Base-by-base conservation (phyloP, 2,329 filamentous ascomycete genomes). In the Botrytis pseudocinerea region DNA sequence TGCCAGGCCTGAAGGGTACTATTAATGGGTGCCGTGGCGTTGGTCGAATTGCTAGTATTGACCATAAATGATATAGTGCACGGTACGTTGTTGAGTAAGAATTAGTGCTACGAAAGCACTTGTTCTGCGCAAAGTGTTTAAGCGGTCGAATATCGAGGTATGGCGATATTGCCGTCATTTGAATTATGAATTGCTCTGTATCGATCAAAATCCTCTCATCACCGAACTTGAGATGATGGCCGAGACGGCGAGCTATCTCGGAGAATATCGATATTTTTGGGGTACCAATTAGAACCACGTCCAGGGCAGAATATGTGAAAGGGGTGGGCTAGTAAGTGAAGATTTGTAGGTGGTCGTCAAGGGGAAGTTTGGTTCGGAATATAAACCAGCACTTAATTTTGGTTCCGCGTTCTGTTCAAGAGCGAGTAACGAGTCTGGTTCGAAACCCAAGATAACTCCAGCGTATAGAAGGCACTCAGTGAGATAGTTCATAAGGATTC, bases 51-150 rank as follows among this genome's bases (percentile, higher is more conserved):
- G 28, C 60, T 72, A 20, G 64, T 35, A 18, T 61, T 25, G 63
- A 72, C 54, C 70, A 72, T 72, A 72, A 69, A 72, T 60, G 54
- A 57, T 57, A 32, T 44, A 57, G n/a, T 57, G 16, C 18, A 51
- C 16, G 38, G 35, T 42, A 57, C 6, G 9, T 25, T 68, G 14
- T 32, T 40, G 14, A 32, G 38, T 57, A 18, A 25, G 18, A 68
- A 25, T 22, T 25, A 57, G 25, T 57, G 65, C 48, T 57, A 42
- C 35, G 6, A 32, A 57, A 68, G 48, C 35, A 68, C 65, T 57
- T 57, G 9, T 57, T 68, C 35, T 32, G 35, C 40, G 65, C 35
- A 25, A 57, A 44, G 18, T 57, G 14, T 68, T 42, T 57, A 57
- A 40, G n/a, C 22, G 65, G 35, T 38, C 65, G 35, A 42, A 32